Evolutionary conservation across 2,329 filamentous ascomycete species (phyloP), one percentile per base, ranked within the genome.

Genomic region (Pseudopithomyces maydicus): DNA sequence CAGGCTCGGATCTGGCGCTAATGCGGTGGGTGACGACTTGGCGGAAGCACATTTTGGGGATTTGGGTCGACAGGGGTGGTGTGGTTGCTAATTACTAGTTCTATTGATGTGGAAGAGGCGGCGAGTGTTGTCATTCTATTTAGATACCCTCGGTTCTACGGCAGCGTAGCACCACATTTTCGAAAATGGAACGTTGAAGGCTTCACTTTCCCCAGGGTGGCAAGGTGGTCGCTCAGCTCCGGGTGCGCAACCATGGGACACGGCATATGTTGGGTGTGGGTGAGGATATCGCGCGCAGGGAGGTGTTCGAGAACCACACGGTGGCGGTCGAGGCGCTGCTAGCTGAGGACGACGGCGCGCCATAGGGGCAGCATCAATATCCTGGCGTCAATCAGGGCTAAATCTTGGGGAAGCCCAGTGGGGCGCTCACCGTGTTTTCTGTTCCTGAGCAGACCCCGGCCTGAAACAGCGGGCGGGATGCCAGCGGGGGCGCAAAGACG

Each of bases 391-490:
- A 53, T 53, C 50, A 49, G 22, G 57, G 20, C 53, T 32, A 35
- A 36, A 17, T 26, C 47, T 50, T 55, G 52, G 39, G 48, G 39
- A 38, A 23, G 23, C 26, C 38, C 14, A 33, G 41, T 55, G 53
- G 36, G 35, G 46, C 48, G 19, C 48, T 43, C 48, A 42, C 48
- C 48, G 48, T 43, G 48, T 51, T 50, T 43, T 41, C 38, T 62
- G 63, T 62, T 46, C 58, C 54, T 64, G 52, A 53, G 51, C 55
- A 56, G 55, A 57, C 54, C 33, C 49, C 46, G 55, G 60, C 59
- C 61, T 70, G 69, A 71, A 71, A 69, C 66, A 57, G 59, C 61
- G 61, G 66, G 59, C 56, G 58, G 57, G 56, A 55, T 57, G 59
- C 47, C 59, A 59, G 64, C 64, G 58, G 62, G 56, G 60, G 58